These are phyloP conservation scores for Penicillium hesseltinei DNA, from an alignment of 2,329 filamentous ascomycete genomes.

Conservation along the genomic window DNA sequence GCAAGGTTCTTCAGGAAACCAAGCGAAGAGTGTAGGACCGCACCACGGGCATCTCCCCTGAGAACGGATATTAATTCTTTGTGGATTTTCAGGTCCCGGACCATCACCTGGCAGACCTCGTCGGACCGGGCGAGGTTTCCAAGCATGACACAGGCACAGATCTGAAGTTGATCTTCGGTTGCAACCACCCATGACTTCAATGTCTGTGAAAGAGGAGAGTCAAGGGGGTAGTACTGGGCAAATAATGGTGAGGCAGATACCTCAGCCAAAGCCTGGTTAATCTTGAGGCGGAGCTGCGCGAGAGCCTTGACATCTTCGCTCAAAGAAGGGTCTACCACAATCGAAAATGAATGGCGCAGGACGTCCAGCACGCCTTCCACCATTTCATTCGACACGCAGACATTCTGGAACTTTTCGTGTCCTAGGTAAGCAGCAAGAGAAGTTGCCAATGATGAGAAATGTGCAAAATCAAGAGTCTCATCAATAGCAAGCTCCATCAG, in stretches of 20 bases:
- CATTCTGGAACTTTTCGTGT: conserved; percentile 39
- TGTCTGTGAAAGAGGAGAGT: conserved; percentile 35
- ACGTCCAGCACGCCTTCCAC: conserved; percentile 36
- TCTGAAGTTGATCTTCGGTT: conserved; percentile 44
- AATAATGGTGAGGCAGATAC: conserved; percentile 41
- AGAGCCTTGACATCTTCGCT: conserved; percentile 37
- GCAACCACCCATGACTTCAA: conserved; percentile 43
- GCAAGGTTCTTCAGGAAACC: conserved; percentile 51
- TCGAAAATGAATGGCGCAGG: conserved; percentile 32
- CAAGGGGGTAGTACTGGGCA: conserved; percentile 39
- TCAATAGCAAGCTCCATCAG: conserved; percentile 35
- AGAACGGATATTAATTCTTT: conserved; percentile 42
- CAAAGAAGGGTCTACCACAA: conserved; percentile 26
- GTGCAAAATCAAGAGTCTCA: conserved; percentile 26
- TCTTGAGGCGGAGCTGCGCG: conserved; percentile 36
- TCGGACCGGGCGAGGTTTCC: conserved; percentile 49
- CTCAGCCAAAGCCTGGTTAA: conserved; percentile 44
- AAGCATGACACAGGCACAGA: conserved; percentile 48
- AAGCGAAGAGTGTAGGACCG: conserved; percentile 45
- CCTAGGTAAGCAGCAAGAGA: conserved; percentile 37
- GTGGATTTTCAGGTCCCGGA: conserved; percentile 41
- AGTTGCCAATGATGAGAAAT: conserved; percentile 34
- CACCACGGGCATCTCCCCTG: conserved; percentile 37
- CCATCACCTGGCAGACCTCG: conserved; percentile 42
- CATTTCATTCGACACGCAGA: conserved; percentile 34